Conservation (phyloP, 1,139 yeast species). For the Saccharomyces hybrid region DNA sequence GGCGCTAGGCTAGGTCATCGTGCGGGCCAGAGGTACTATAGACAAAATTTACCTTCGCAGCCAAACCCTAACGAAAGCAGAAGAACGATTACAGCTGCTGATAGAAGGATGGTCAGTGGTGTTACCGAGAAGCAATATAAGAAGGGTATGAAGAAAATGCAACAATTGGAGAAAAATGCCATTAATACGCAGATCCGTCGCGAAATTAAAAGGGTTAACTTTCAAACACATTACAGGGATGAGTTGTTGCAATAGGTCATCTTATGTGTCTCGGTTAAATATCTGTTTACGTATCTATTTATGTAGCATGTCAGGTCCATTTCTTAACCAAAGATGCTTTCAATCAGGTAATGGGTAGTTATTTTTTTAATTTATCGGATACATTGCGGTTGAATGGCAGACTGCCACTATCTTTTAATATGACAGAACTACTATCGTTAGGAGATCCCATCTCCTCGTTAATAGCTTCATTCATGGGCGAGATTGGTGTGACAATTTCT, state of each 20-base stretch:
- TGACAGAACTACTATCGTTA: slow-evolving; percentile 13
- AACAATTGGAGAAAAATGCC: slow-evolving; percentile 40
- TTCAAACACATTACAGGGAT: slow-evolving; percentile 60
- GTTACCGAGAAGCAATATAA: slow-evolving; percentile 37
- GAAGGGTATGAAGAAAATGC: slow-evolving; percentile 40
- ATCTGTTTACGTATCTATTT: background rate
- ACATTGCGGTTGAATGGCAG: background rate
- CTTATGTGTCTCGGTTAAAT: background rate
- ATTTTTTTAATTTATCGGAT: slow-evolving; percentile 8
- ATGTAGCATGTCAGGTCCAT: background rate
- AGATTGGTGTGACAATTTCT: slow-evolving; percentile 1
- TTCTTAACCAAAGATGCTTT: background rate
- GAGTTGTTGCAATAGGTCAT: slow-evolving; percentile 38
- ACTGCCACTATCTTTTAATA: background rate
- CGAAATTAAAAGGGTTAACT: slow-evolving; percentile 46
- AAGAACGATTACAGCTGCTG: slow-evolving; percentile 49
- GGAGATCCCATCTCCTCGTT: slow-evolving; percentile 11
- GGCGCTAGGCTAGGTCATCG: slow-evolving; percentile 62
- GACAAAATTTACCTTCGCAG: slow-evolving; percentile 39
- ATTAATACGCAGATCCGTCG: slow-evolving; percentile 43
- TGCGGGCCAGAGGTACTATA: slow-evolving; percentile 52
- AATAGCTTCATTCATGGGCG: slow-evolving; percentile 1
- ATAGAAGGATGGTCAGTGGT: slow-evolving; percentile 41
- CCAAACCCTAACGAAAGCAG: slow-evolving; percentile 26
- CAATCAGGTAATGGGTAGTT: background rate